These are phyloP conservation scores for Botrytis porri DNA, from an alignment of 2,329 filamentous ascomycete species.

Conservation along the genomic window DNA sequence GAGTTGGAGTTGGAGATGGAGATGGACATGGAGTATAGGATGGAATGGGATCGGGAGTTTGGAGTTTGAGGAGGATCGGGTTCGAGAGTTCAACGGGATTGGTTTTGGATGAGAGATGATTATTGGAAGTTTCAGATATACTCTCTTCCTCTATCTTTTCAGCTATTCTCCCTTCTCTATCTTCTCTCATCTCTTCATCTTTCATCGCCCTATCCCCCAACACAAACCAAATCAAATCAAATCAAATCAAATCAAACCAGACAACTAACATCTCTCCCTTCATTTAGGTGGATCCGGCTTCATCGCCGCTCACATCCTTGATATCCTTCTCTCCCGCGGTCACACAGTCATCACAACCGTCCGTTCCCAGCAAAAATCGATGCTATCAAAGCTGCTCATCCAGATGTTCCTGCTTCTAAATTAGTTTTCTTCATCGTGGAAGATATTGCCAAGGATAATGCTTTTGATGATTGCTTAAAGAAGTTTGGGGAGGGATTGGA, in stretches of 20 bases:
- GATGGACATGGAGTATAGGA: not conserved
- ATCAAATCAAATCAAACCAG: not conserved
- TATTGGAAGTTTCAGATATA: not conserved
- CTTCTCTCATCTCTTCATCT: no score
- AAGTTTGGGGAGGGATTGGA: constrained; percentile 50
- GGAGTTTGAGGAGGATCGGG: not conserved
- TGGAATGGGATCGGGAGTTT: not conserved
- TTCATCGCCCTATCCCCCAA: not conserved
- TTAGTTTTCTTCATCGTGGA: constrained; percentile 65
- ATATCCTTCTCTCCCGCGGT: constrained; percentile 43
- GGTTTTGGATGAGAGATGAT: not conserved
- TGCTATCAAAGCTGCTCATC: constrained; percentile 44
- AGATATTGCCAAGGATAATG: constrained; percentile 66
- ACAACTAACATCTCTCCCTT: not conserved
- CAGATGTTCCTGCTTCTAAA: constrained; percentile 49
- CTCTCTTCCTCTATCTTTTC: not conserved
- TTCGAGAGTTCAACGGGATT: not conserved
- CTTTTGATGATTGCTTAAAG: constrained; percentile 59
- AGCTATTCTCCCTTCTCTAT: not conserved
- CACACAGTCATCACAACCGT: constrained; percentile 46
- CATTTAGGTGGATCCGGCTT: constrained; percentile 49
- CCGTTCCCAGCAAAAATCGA: constrained; percentile 47
- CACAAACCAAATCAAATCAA: not conserved
- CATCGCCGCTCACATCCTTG: constrained; percentile 53
- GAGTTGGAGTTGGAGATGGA: not conserved